A percentile compares a stretch with the other conserved stretches of the same genome.
Conservation (phyloP, 2,329 filamentous ascomycete species). For the Aspergillus pseudotamarii region DNA sequence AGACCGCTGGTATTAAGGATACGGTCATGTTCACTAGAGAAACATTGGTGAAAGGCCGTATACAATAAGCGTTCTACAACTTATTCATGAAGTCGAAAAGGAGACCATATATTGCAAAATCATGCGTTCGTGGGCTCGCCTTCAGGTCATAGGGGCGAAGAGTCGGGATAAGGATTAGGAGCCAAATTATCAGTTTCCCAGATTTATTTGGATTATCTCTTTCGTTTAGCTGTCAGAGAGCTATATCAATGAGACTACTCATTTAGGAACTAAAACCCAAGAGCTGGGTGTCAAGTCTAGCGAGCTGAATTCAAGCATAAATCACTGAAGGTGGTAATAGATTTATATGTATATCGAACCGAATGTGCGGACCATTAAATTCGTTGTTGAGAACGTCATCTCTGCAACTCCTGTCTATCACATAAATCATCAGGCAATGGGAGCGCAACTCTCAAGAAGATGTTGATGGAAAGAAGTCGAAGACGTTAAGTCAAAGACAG, state of each 20-base stretch:
- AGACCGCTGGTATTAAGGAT: neutral
- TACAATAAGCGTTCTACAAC: neutral
- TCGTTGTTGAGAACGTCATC: constrained; percentile 42
- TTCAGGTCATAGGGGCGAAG: neutral
- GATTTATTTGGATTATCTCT: constrained; percentile 14
- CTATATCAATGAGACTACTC: constrained; percentile 4
- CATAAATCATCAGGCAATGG: constrained; percentile 13
- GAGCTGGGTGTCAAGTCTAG: neutral
- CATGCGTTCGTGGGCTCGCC: neutral
- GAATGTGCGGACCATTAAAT: constrained; percentile 24
- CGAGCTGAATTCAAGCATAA: neutral
- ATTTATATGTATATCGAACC: constrained; percentile 18
- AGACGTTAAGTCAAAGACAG: constrained; percentile 31
- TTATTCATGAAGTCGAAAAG: constrained; percentile 2
- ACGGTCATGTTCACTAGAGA: neutral
- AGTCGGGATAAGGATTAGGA: neutral
- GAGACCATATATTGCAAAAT: neutral
- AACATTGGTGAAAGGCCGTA: neutral
- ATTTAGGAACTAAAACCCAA: neutral
- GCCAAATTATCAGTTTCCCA: constrained; percentile 3
- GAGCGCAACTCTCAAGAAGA: constrained; percentile 14
- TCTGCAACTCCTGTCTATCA: constrained; percentile 22
- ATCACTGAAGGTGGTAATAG: constrained; percentile 7
- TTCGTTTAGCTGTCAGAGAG: constrained; percentile 12
- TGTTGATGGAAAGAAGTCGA: constrained; percentile 25